Base-by-base conservation (phyloP, 2,329 filamentous ascomycete species). In the Fusarium incarnatum region DNA sequence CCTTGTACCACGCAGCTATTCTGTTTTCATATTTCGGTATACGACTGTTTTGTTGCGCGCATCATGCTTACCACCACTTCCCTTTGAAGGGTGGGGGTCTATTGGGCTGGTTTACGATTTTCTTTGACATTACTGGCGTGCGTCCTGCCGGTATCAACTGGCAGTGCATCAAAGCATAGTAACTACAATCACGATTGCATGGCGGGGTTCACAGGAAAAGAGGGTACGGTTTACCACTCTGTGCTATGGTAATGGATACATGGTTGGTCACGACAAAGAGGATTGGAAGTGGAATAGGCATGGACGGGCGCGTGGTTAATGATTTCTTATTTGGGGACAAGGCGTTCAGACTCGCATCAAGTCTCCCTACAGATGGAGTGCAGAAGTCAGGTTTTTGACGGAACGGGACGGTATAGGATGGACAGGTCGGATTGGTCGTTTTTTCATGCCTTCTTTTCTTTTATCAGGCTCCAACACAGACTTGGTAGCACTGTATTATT, bases 31-130 rank as follows among this genome's bases (percentile, higher is more conserved):
- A 56, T 56, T 18, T 64, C 27, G 34, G 37, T 48, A 42, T 64
- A 57, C 44, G 27, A 46, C 53, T 23, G 22, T 57, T 64, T 59
- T 70, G 64, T 56, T 57, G 57, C 48, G 18, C 49, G 32, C 53
- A 52, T 56, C 64, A 59, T 47, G 62, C 44, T 63, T 68, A 60
- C 34, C 40, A 55, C 57, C 62, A 46, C 54, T 55, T 56, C 32
- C 25, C 44, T 56, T 46, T 41, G 49, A 44, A 56, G 22, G 56
- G 55, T 49, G n/a, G 59, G 59, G 44, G 53, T 60, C 57, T 45
- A 67, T 53, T 61, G 68, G 69, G 63, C 62, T 71, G 62, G 55
- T 66, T 75, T 55, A 75, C 57, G 73, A 75, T 71, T 75, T 59
- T 70, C 62, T 55, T 75, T 72, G 48, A 46, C 60, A 46, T 64